A percentile compares a stretch with the other conserved stretches of the same genome.
Conservation (phyloP, 148 eudicot genomes). For the Euryodendron excelsum region DNA sequence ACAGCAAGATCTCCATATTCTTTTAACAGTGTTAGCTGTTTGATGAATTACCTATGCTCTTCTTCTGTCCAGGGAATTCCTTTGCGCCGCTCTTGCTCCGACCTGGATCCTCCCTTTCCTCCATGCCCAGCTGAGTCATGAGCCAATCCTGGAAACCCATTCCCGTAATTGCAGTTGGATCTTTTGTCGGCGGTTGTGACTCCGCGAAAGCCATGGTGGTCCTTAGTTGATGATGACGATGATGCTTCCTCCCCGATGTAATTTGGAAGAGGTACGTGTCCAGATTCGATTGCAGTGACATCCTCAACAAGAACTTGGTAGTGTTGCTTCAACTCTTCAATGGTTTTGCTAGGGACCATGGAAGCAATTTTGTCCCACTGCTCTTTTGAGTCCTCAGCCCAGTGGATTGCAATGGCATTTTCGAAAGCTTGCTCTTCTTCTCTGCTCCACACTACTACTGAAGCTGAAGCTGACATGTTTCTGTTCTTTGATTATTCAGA, state of each 20-base stretch:
- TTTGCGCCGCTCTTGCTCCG: slow-evolving; percentile 74
- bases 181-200: slow-evolving; percentile 10
- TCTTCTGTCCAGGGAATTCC: slow-evolving; percentile 96
- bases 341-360: slow-evolving; percentile 53
- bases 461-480: slow-evolving; percentile 26
- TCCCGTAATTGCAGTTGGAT: slow-evolving; percentile 28
- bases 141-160: slow-evolving; percentile 45
- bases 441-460: slow-evolving; percentile 59
- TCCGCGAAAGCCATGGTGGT: slow-evolving; percentile 3
- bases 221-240: slow-evolving; percentile 34
- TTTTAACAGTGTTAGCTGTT: no score
- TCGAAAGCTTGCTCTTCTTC: slow-evolving; percentile 83
- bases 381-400: slow-evolving; percentile 33
- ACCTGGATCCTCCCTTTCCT: slow-evolving; percentile 46
- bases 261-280: slow-evolving; percentile 56
- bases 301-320: slow-evolving; percentile 58
- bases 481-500: no score
- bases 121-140: slow-evolving; percentile 37
- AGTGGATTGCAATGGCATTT: slow-evolving; percentile 66
- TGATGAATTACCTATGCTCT: slow-evolving; percentile 76
- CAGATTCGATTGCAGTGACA: slow-evolving; percentile 68
- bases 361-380: slow-evolving; percentile 60
- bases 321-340: slow-evolving; percentile 63
- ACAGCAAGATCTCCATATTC: no score
- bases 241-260: slow-evolving; percentile 53